phyloP scores from a whole-genome alignment of 768 basidiomycete genomes.

The Lentinula aciculospora region DNA sequence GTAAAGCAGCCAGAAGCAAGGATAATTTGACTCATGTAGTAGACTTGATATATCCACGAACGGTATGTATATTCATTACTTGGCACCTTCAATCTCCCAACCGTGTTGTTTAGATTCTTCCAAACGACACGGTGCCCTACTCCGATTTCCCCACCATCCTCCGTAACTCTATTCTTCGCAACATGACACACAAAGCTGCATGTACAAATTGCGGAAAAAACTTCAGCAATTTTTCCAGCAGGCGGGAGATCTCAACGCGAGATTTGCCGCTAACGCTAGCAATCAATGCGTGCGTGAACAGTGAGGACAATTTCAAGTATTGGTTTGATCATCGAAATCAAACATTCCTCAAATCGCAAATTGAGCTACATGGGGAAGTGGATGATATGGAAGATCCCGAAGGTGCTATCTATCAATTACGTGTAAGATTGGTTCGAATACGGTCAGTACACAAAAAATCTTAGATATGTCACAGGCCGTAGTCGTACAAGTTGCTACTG shows the following conservation, averaged over 20 bases:
- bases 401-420: constrained; percentile 60
- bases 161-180: constrained; percentile 69
- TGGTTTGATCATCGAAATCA: constrained; percentile 67
- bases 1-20: constrained; percentile 67
- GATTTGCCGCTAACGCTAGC: constrained; percentile 82
- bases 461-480: constrained; percentile 48
- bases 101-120: constrained; percentile 2
- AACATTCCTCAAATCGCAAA: constrained; percentile 54
- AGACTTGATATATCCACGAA: constrained; percentile 84
- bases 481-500: constrained; percentile 75
- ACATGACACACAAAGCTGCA: constrained; percentile 79
- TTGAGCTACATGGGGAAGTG: constrained; percentile 55
- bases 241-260: constrained; percentile 54
- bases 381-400: constrained; percentile 53
- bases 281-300: constrained; percentile 78
- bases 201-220: constrained; percentile 76
- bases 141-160: constrained; percentile 65
- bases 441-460: background rate
- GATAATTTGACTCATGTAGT: constrained; percentile 77
- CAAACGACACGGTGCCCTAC: constrained; percentile 29
- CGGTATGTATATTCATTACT: constrained; percentile 36
- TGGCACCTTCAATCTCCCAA: background rate
- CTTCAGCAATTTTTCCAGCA: constrained; percentile 65
- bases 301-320: constrained; percentile 62
- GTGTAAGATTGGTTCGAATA: constrained; percentile 39